Evolutionary conservation across 441 rosid genomes (phyloP), one percentile per base, ranked within the genome.

Genomic region (Cnidoscolus chayamansa): DNA sequence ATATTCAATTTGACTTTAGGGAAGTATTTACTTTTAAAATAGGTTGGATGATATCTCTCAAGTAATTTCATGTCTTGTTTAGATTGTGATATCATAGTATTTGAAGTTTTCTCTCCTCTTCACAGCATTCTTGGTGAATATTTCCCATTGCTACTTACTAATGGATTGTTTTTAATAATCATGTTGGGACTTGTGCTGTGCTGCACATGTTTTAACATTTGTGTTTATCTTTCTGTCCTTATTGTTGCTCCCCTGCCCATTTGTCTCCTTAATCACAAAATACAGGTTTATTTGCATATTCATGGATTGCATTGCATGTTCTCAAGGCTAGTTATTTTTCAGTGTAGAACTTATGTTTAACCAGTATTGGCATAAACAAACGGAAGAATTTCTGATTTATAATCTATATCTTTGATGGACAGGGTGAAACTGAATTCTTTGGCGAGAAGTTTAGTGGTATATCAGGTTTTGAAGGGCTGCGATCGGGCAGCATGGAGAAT

Each of bases 341-440:
- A 67, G 40, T 17, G 60, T 31, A 71, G 32, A 49, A 25, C 20
- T 20, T 56, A 12, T 57, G 48, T 12, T 19, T 37, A 62, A 11
- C 25, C 12, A 19, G n/a, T 25, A 12, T 61, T 7, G 70, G 63
- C 66, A 10, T 12, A 13, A 32, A 15, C 10, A 7, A 70, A 55
- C 55, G 19, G 37, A 31, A 50, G 37, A 67, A 63, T 10, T 76
- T 7, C 30, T 67, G 43, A 73, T 73, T 10, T 49, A 32, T 56
- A 37, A 45, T 63, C 20, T 48, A 50, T 72, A 35, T 48, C 45
- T 61, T 47, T 56, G 25, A 67, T 66, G 78, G 68, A 74, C 82
- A 84, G 91, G 86, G 76, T 56, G 86, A 65, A 68, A 77, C 68
- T 45, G 85, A 82, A 56, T 56, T 72, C 58, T 78, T 77, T 70